These are phyloP conservation scores for Pachysandra terminalis DNA, from an alignment of 164 flowering plant species.

Conservation along the genomic window DNA sequence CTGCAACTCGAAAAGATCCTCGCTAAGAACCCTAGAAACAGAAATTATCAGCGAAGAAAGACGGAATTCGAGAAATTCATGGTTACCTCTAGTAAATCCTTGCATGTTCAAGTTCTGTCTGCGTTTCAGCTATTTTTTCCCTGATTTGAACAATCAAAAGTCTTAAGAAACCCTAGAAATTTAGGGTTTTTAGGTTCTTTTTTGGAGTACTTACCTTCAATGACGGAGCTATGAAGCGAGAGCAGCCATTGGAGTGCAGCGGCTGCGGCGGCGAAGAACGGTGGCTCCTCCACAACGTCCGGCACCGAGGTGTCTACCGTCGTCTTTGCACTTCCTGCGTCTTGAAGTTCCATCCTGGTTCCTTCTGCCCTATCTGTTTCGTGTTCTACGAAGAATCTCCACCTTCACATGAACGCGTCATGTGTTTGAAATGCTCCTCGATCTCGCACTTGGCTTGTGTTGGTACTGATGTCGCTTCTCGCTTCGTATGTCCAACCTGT, in stretches of 20 bases:
- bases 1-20: too few species aligned
- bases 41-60: too few species aligned
- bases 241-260: not conserved
- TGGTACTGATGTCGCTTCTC: not conserved
- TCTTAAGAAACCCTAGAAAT: too few species aligned
- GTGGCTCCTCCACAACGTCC: constrained; percentile 28
- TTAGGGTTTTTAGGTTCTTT: too few species aligned
- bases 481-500: constrained; percentile 1
- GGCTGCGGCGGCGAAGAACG: constrained; percentile 16
- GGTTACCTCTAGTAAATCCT: too few species aligned
- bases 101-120: too few species aligned
- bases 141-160: too few species aligned
- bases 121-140: too few species aligned
- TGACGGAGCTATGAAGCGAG: not conserved
- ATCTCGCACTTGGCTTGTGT: constrained; percentile 29
- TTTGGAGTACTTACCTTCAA: not conserved
- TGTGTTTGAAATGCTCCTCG: constrained; percentile 30
- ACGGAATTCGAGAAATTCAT: too few species aligned
- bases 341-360: constrained; percentile 29
- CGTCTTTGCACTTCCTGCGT: constrained; percentile 41
- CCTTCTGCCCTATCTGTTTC: constrained; percentile 38
- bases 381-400: constrained; percentile 18
- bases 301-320: constrained; percentile 20
- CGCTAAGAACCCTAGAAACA: too few species aligned
- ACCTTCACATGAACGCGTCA: constrained; percentile 13